A percentile compares a stretch with the other conserved stretches of the same genome.
These are phyloP conservation scores for Lecanoromycetidae sp. DNA, from an alignment of 2,329 filamentous ascomycete genomes.

Conservation along the genomic window DNA sequence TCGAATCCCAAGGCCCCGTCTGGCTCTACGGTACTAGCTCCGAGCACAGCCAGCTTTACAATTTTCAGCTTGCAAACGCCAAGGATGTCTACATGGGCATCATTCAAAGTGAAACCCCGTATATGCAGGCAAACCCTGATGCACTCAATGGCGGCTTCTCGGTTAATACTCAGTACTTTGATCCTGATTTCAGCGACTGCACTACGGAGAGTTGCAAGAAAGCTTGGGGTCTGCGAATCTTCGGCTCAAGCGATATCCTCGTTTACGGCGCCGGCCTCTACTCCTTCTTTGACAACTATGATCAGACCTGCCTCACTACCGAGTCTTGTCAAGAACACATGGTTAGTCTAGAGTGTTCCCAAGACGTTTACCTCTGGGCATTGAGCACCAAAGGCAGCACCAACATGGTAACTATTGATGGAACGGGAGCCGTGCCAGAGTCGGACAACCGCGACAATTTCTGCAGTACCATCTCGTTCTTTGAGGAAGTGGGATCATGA, in stretches of 20 bases:
- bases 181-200: slow-evolving; percentile 60
- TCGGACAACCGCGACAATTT: slow-evolving; percentile 32
- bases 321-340: slow-evolving; percentile 70
- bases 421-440: slow-evolving; percentile 29
- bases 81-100: slow-evolving; percentile 68
- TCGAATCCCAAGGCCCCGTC: slow-evolving; percentile 64
- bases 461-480: slow-evolving; percentile 34
- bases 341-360: slow-evolving; percentile 55
- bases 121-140: slow-evolving; percentile 72
- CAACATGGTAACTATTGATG: slow-evolving; percentile 60
- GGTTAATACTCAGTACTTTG: slow-evolving; percentile 44
- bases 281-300: slow-evolving; percentile 75
- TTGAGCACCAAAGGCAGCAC: slow-evolving; percentile 62
- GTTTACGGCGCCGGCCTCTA: slow-evolving; percentile 66
- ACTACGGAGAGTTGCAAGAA: slow-evolving; percentile 50
- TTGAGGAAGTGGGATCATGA: slow-evolving; percentile 21
- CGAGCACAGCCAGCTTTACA: slow-evolving; percentile 52
- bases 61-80: slow-evolving; percentile 73
- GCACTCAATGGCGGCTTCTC: slow-evolving; percentile 56
- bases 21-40: slow-evolving; percentile 69
- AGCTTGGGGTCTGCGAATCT: slow-evolving; percentile 62
- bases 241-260: slow-evolving; percentile 54
- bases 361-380: slow-evolving; percentile 50
- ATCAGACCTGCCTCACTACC: slow-evolving; percentile 52
- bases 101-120: slow-evolving; percentile 72